Evolutionary conservation across 1,284 basidiomycete species (phyloP).

Genomic region (Thecaphora thlaspeos): DNA sequence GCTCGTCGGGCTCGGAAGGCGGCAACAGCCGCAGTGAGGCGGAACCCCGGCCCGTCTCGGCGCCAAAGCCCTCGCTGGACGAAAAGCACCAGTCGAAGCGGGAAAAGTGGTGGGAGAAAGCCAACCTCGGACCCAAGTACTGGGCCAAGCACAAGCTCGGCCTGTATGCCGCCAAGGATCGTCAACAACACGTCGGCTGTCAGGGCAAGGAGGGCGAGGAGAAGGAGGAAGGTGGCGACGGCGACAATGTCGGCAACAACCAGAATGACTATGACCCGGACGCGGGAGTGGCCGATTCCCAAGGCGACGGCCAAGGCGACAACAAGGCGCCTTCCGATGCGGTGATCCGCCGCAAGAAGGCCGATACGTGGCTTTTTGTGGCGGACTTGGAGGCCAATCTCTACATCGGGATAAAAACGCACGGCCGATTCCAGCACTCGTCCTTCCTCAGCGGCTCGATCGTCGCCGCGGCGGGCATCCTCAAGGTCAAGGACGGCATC

Average conservation of each 20-base stretch:
- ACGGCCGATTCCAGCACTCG: conserved; percentile 40
- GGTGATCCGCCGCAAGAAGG: conserved; percentile 22
- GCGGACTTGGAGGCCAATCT: conserved; percentile 32
- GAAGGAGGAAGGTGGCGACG: neutral
- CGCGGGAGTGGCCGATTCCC: too few species aligned
- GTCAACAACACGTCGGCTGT: conserved; percentile 23
- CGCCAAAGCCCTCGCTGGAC: conserved; percentile 2
- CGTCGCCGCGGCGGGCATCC: conserved; percentile 33
- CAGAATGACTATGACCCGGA: too few species aligned
- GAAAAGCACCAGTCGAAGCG: conserved; percentile 30
- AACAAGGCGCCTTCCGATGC: conserved; percentile 4
- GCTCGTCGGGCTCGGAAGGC: too few species aligned
- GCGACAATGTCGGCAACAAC: too few species aligned
- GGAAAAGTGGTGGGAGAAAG: conserved; percentile 21
- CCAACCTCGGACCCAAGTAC: conserved; percentile 34
- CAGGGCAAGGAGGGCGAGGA: conserved; percentile 1
- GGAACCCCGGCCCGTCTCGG: too few species aligned
- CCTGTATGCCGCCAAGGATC: conserved; percentile 19
- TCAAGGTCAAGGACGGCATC: conserved; percentile 38
- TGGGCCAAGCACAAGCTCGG: conserved; percentile 30
- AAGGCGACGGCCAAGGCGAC: too few species aligned
- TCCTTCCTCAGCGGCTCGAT: conserved; percentile 33
- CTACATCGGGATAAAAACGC: conserved; percentile 42
- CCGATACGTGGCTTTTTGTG: conserved; percentile 40
- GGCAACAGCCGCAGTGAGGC: too few species aligned